These are phyloP conservation scores for Juncus effusus DNA, from an alignment of 176 grass and related monocot genomes.

Conservation along the genomic window DNA sequence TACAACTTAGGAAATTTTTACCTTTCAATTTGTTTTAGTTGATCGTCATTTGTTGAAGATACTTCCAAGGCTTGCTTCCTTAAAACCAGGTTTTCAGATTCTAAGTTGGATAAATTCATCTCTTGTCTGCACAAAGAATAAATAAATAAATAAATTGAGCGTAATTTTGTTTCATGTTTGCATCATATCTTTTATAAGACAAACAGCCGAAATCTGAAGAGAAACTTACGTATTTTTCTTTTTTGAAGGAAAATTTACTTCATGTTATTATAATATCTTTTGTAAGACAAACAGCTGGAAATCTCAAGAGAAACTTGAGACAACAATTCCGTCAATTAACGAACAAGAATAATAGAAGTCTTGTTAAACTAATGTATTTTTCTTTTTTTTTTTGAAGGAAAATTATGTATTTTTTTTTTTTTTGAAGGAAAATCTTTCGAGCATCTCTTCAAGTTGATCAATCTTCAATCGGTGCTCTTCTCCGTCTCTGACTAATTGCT, in stretches of 20 bases:
- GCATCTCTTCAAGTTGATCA: conserved; percentile 57
- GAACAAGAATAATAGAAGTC: neutral
- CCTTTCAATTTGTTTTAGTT: conserved; percentile 64
- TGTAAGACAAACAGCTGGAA: too few relatives aligned
- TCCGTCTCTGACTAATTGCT: conserved; percentile 46
- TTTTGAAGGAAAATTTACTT: too few relatives aligned
- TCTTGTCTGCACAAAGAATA: conserved; percentile 57
- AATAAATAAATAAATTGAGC: conserved; percentile 15
- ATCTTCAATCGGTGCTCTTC: conserved; percentile 56
- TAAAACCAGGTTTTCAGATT: conserved; percentile 79
- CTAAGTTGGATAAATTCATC: conserved; percentile 57
- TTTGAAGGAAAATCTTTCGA: conserved; percentile 49
- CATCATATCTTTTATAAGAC: too few relatives aligned
- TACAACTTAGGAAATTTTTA: conserved; percentile 14
- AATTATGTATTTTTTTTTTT: conserved; percentile 2
- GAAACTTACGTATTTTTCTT: too few relatives aligned
- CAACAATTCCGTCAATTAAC: neutral
- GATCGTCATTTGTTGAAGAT: conserved; percentile 64
- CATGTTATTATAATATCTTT: too few relatives aligned
- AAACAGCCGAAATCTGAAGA: too few relatives aligned
- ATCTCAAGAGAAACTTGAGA: too few relatives aligned
- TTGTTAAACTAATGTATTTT: neutral
- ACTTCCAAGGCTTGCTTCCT: conserved; percentile 62
- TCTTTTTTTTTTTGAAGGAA: neutral
- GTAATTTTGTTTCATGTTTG: neutral